phyloP scores from a whole-genome alignment of 345 rosid species.

The Trapa incisa region DNA sequence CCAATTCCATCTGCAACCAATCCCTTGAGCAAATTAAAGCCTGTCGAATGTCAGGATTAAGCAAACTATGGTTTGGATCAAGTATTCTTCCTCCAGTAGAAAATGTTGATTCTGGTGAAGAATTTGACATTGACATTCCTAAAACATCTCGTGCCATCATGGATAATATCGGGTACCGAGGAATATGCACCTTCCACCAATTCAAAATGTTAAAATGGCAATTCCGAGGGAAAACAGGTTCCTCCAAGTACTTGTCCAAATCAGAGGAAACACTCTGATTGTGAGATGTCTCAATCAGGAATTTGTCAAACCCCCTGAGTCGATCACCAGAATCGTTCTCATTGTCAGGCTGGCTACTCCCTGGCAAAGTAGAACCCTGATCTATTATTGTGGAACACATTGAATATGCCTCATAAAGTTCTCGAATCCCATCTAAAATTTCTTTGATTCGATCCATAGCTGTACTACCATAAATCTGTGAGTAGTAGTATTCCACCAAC shows the following conservation, averaged over 20 bases:
- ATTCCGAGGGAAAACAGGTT: constrained; percentile 75
- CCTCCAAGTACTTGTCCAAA: constrained; percentile 82
- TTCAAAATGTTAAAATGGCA: constrained; percentile 71
- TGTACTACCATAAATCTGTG: constrained; percentile 86
- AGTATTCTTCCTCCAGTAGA: constrained; percentile 43
- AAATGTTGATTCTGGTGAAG: constrained; percentile 43
- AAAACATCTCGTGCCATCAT: constrained; percentile 89
- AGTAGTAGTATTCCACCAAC: constrained; percentile 84
- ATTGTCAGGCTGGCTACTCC: constrained; percentile 51
- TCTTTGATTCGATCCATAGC: constrained; percentile 76
- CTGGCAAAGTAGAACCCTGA: constrained; percentile 68
- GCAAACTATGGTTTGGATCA: constrained; percentile 39
- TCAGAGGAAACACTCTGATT: constrained; percentile 49
- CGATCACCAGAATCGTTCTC: constrained; percentile 52
- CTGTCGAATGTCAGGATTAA: constrained; percentile 54
- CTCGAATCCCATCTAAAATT: constrained; percentile 65
- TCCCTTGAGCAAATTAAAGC: constrained; percentile 79
- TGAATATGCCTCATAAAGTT: constrained; percentile 72
- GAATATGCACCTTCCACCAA: constrained; percentile 96
- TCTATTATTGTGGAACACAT: constrained; percentile 64
- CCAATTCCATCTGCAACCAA: constrained; percentile 55
- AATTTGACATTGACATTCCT: constrained; percentile 73
- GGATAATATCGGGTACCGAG: constrained; percentile 88
- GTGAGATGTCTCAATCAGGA: constrained; percentile 76
- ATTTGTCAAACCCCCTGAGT: constrained; percentile 80